A percentile compares a stretch with the other conserved stretches of the same genome.
phyloP scores from a whole-genome alignment of 495 filamentous ascomycete genomes.

The Cercophora scortea region DNA sequence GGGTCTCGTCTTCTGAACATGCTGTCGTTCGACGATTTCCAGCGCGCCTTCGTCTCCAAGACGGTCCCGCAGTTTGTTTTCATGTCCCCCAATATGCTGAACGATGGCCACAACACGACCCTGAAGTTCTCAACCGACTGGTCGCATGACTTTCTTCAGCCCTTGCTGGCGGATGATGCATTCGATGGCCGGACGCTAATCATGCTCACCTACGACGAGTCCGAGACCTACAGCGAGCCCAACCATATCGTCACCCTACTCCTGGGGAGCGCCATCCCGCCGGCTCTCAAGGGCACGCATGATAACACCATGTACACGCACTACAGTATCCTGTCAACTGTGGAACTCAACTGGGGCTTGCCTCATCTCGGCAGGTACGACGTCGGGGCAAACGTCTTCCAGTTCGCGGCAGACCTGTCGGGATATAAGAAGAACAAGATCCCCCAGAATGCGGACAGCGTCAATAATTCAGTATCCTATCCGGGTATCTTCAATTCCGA shows the following conservation, averaged over 20 bases:
- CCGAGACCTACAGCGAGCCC: slow-evolving; percentile 43
- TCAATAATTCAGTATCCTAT: slow-evolving; percentile 58
- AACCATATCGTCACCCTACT: slow-evolving; percentile 58
- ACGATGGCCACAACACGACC: slow-evolving; percentile 62
- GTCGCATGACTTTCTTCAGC: slow-evolving; percentile 48
- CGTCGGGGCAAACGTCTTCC: slow-evolving; percentile 61
- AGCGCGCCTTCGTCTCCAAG: slow-evolving; percentile 44
- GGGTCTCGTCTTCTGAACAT: slow-evolving; percentile 49
- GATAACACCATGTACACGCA: slow-evolving; percentile 67
- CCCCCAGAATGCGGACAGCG: slow-evolving; percentile 47
- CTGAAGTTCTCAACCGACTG: slow-evolving; percentile 52
- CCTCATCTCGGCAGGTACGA: slow-evolving; percentile 63
- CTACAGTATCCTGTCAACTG: slow-evolving; percentile 57
- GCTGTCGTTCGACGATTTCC: slow-evolving; percentile 53
- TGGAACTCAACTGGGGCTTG: slow-evolving; percentile 61
- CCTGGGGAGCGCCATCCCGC: slow-evolving; percentile 54
- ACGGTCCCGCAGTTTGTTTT: slow-evolving; percentile 61
- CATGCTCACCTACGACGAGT: slow-evolving; percentile 62
- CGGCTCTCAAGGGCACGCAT: slow-evolving; percentile 45
- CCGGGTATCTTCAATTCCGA: slow-evolving; percentile 45
- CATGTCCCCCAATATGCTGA: slow-evolving; percentile 65
- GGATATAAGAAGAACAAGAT: slow-evolving; percentile 49
- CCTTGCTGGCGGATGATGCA: slow-evolving; percentile 48
- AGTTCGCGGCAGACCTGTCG: slow-evolving; percentile 50
- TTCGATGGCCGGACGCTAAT: slow-evolving; percentile 58